These are phyloP conservation scores for Amanita jacksonii DNA, from an alignment of 768 basidiomycete species.

Conservation along the genomic window DNA sequence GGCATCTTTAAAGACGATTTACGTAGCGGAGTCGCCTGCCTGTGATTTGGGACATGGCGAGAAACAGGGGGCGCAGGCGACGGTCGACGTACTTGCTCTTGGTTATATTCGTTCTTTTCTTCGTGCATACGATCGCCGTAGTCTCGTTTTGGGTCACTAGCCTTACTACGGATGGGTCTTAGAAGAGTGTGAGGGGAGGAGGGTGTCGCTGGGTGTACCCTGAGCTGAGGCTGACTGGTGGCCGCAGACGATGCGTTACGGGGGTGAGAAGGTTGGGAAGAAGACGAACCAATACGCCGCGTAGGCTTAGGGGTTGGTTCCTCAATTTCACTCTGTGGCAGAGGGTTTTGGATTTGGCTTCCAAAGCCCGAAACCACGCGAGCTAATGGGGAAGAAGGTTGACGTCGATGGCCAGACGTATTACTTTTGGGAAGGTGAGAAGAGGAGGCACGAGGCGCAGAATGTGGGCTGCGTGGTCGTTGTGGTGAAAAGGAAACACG, in stretches of 20 bases:
- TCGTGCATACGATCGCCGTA: not conserved
- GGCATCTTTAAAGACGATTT: constrained; percentile 17
- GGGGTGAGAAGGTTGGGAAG: constrained; percentile 5
- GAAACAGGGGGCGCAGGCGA: not conserved
- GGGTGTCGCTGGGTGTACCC: constrained; percentile 53
- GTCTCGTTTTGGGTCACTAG: constrained; percentile 3
- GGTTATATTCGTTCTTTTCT: not conserved
- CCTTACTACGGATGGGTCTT: constrained; percentile 1
- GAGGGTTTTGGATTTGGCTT: not conserved
- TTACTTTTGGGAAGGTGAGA: constrained; percentile 1
- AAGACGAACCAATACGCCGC: not conserved
- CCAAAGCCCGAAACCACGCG: constrained; percentile 3
- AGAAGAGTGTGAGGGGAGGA: constrained; percentile 32
- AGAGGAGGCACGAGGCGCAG: constrained; percentile 10
- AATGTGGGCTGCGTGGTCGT: constrained; percentile 45
- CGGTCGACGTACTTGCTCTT: not conserved
- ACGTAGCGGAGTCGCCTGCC: constrained; percentile 13
- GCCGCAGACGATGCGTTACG: constrained; percentile 24
- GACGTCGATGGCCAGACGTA: not conserved
- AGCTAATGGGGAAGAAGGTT: constrained; percentile 8
- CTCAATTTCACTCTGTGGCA: not conserved
- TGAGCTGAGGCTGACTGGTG: constrained; percentile 35
- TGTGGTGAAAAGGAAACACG: constrained; percentile 69
- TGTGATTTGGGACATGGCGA: constrained; percentile 6
- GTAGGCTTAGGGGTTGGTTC: constrained; percentile 18